Percentiles rank a stretch among this genome's conserved stretches.
Conservation (phyloP, 495 filamentous ascomycete genomes). For the Penicillium salamii region DNA sequence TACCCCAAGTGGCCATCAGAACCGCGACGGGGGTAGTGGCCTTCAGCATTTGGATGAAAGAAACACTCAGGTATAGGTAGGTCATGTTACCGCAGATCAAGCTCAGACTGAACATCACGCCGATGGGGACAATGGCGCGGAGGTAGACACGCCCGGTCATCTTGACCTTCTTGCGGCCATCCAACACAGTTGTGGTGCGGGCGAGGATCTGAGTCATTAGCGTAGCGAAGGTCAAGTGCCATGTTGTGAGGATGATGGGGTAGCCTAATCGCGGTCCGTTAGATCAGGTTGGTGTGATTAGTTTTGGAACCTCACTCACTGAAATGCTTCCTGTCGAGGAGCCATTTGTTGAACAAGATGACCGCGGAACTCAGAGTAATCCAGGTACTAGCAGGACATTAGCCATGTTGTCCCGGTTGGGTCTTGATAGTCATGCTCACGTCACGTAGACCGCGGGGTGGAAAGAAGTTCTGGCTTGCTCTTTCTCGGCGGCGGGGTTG, state of each 20-base stretch:
- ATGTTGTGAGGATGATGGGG: slow-evolving; percentile 80
- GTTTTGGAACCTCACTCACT: slow-evolving; percentile 52
- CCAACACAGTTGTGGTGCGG: slow-evolving; percentile 77
- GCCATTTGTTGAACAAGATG: slow-evolving; percentile 99
- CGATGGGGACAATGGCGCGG: slow-evolving; percentile 88
- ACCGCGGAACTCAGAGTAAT: slow-evolving; percentile 87
- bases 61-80: slow-evolving; percentile 87
- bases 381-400: slow-evolving; percentile 64
- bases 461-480: slow-evolving; percentile 59
- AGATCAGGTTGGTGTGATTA: background rate
- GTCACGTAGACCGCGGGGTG: slow-evolving; percentile 87
- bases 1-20: slow-evolving; percentile 77
- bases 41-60: slow-evolving; percentile 99
- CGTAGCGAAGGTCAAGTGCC: slow-evolving; percentile 86
- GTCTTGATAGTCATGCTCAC: slow-evolving; percentile 49
- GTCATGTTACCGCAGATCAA: slow-evolving; percentile 94
- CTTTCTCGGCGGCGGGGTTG: slow-evolving; percentile 71
- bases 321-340: slow-evolving; percentile 79
- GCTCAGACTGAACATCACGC: slow-evolving; percentile 87
- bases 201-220: slow-evolving; percentile 88
- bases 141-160: slow-evolving; percentile 92
- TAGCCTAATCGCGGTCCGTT: slow-evolving; percentile 2
- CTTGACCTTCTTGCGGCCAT: slow-evolving; percentile 85
- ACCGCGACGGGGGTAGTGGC: slow-evolving; percentile 90
- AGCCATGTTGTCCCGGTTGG: slow-evolving; percentile 6